Base-by-base conservation (phyloP, 345 rosid genomes). In the Streptanthus diversifolius region DNA sequence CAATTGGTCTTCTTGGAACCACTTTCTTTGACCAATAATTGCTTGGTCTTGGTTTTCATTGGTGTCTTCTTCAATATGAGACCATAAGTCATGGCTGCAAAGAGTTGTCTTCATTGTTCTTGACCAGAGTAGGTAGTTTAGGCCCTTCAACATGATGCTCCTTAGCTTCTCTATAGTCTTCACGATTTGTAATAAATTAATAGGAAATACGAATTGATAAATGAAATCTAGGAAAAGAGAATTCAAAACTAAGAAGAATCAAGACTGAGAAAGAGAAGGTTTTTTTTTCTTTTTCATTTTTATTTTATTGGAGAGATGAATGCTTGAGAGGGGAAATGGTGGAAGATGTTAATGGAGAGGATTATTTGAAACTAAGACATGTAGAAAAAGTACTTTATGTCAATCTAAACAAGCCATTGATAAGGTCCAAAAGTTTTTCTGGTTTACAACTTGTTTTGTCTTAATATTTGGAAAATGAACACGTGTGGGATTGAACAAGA, bases 361-460 rank as follows among this genome's bases (percentile, higher is more conserved):
- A 55, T 62, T 10, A 63, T 77, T 13, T 47, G 48, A 64, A 70
- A 48, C 37, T 56, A 70, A 45, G 71, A 55, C 68, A 56, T 77
- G 72, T 30, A 63, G 48, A 77, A 48, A 48, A 49, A 70, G 24
- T 57, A 56, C 8, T 55, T 63, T 15, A 56, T 15, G 39, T 48
- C 18, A 48, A 19, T 57, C 32, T 48, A 33, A 33, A 56, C 72
- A 70, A 71, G 76, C 56, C 43, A 70, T 77, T 70, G 80, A 77
- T 64, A 21, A 55, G 44, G 76, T 77, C 76, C 37, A 64, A 37
- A 30, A 2, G 0, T 3, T 5, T 0, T 17, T 49, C 3, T 7
- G 40, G 48, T 12, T 5, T 4, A 58, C 72, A 32, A 64, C 40
- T 77, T 71, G 71, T 14, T 70, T 22, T 56, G 14, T 57, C 47